These are phyloP conservation scores for Areca catechu DNA, from an alignment of 176 grass and related monocot species.

Conservation along the genomic window DNA sequence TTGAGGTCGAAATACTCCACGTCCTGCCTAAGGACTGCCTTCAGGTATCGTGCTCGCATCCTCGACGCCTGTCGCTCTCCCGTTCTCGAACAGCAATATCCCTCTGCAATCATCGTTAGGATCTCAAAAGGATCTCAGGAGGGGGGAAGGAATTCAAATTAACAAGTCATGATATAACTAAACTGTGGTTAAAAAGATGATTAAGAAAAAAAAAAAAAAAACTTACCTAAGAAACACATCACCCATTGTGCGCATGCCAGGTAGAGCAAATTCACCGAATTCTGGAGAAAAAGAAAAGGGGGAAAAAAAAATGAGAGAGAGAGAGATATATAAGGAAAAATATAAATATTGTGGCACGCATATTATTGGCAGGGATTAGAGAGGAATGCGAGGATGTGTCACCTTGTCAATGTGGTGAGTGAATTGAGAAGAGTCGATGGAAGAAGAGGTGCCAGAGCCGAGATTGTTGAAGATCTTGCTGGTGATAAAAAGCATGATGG, in stretches of 20 bases:
- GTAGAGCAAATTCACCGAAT: constrained; percentile 53
- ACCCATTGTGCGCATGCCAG: constrained; percentile 51
- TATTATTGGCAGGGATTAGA: background rate
- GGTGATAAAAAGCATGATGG: constrained; percentile 71
- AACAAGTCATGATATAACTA: background rate
- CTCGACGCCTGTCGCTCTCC: constrained; percentile 85
- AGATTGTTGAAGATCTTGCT: constrained; percentile 81
- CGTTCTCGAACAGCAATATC: constrained; percentile 85
- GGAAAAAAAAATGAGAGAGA: background rate
- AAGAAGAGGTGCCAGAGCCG: constrained; percentile 23
- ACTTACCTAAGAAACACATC: constrained; percentile 71
- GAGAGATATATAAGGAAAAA: background rate
- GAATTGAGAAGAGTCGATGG: constrained; percentile 27
- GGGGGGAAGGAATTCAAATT: no score
- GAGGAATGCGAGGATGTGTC: background rate
- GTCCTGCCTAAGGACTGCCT: constrained; percentile 84
- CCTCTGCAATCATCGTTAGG: constrained; percentile 36
- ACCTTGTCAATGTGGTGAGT: constrained; percentile 53
- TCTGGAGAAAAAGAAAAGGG: constrained; percentile 14
- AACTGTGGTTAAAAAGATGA: background rate
- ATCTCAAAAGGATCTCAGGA: background rate
- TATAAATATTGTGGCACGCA: background rate
- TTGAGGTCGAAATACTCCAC: constrained; percentile 97
- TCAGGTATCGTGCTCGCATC: constrained; percentile 75
- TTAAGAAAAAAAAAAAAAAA: background rate